Base-by-base conservation (phyloP, 306 rosid species). In the Cicer arietinum region DNA sequence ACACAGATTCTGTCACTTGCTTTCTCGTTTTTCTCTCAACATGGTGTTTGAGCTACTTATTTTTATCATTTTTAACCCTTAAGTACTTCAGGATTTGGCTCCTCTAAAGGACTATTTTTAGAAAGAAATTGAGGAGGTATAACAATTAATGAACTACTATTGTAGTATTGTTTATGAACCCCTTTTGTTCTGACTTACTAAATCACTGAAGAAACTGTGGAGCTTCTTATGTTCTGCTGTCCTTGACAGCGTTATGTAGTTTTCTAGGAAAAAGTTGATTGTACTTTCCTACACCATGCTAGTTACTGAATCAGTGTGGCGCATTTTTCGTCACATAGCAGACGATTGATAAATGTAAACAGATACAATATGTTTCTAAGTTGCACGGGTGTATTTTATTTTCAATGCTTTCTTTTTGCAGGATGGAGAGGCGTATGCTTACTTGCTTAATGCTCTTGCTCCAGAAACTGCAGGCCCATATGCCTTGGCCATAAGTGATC, bases 341-440 rank as follows among this genome's bases (percentile, higher is more conserved):
- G 53, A 52, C 72, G 30, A 58, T 59, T 25, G 50, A 41, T 67
- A 5, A 60, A 37, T 37, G 18, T 16, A 8, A 70, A 46, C 16
- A 43, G 67, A 80, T 61, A 40, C 35, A 22, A 37, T 69, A n/a
- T 71, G 70, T 59, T 71, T 79, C 45, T 61, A 44, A 41, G 51
- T 54, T 77, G 74, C 61, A 54, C 9, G 8, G 57, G 64, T 44
- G 25, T 73, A 20, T 25, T 56, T 39, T 71, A 13, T 71, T 1
- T 63, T 71, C 54, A 48, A 72, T 71, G 52, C 76, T 44, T 77
- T 77, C 79, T 72, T 51, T 94, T 71, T 81, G 75, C 87, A 95
- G 99, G 99, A 95, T 77, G 98, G 98, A 56, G 92, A 86, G 78
- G 99, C 99, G 75, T 95, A 95, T 90, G 92, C 96, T 17, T 89